phyloP scores from a whole-genome alignment of 139 green algal genomes.

The Chlorella sp. region DNA sequence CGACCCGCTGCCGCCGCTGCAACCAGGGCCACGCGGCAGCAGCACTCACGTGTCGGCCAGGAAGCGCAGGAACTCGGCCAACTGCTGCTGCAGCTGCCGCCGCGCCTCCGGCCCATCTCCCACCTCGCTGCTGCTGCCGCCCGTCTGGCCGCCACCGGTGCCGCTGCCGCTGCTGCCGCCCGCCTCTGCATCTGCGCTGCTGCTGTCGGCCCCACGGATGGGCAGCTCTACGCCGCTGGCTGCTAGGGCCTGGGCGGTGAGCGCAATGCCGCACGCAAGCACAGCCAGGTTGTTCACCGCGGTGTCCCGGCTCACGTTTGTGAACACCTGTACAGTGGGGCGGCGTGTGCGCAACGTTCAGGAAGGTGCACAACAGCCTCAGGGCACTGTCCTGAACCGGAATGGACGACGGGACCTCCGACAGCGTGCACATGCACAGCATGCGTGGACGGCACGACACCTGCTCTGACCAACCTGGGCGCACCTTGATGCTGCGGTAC shows the following conservation, averaged over 20 bases:
- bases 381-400: too few relatives aligned
- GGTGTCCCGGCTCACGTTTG: background rate
- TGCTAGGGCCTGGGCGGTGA: background rate
- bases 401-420: too few relatives aligned
- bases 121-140: too few relatives aligned
- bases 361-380: too few relatives aligned
- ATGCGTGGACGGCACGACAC: background rate
- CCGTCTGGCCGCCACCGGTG: background rate
- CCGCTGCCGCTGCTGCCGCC: too few relatives aligned
- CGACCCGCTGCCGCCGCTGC: background rate
- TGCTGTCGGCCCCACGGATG: background rate
- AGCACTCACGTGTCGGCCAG: background rate
- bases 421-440: too few relatives aligned
- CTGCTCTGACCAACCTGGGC: background rate
- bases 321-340: conserved; percentile 22
- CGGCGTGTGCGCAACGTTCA: too few relatives aligned
- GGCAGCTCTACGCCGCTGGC: background rate
- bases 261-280: conserved; percentile 26
- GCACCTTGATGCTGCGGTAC: conserved; percentile 1
- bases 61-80: background rate
- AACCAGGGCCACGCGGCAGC: background rate
- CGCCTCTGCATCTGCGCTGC: background rate
- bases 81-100: conserved; percentile 2
- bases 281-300: conserved; percentile 24
- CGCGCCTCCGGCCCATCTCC: background rate